Conservation (phyloP, 805 yeast genomes). For the Saccharomyces eubayanus region DNA sequence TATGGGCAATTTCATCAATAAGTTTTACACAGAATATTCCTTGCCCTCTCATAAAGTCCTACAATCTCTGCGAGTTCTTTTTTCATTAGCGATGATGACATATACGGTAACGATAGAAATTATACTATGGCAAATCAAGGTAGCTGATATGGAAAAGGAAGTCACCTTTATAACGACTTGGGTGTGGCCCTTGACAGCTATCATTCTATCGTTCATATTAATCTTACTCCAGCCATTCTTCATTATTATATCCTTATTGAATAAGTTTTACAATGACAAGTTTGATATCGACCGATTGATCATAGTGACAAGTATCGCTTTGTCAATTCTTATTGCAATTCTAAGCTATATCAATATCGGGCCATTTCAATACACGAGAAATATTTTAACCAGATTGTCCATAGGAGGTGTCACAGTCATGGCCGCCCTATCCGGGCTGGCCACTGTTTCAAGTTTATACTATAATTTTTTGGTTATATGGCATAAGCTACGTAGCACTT, state of each 20-base stretch:
- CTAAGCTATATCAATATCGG: conserved; percentile 19
- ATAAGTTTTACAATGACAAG: conserved; percentile 26
- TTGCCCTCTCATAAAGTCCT: conserved; percentile 20
- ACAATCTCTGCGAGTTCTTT: conserved; percentile 16
- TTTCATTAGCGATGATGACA: conserved; percentile 22
- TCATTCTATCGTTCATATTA: conserved; percentile 15
- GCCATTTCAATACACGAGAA: conserved; percentile 23
- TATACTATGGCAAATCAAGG: conserved; percentile 27
- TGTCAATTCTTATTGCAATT: conserved; percentile 9
- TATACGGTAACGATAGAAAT: conserved; percentile 27
- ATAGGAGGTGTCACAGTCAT: conserved; percentile 28
- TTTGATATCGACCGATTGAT: conserved; percentile 17
- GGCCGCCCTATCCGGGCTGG: conserved; percentile 29
- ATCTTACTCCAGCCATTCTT: conserved; percentile 27
- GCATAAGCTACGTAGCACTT: conserved; percentile 3
- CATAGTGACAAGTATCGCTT: conserved; percentile 12
- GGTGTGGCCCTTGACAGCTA: conserved; percentile 26
- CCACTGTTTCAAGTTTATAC: conserved; percentile 28
- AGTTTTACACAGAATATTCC: conserved; percentile 26
- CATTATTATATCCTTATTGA: conserved; percentile 21
- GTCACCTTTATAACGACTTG: conserved; percentile 16
- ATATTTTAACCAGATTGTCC: conserved; percentile 27
- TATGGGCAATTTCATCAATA: conserved; percentile 18
- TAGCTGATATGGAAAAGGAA: conserved; percentile 13
- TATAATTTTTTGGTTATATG: conserved; percentile 17